Base-by-base conservation (phyloP, 192 early-diverging fungal species). In the Chytriomyces sp. region DNA sequence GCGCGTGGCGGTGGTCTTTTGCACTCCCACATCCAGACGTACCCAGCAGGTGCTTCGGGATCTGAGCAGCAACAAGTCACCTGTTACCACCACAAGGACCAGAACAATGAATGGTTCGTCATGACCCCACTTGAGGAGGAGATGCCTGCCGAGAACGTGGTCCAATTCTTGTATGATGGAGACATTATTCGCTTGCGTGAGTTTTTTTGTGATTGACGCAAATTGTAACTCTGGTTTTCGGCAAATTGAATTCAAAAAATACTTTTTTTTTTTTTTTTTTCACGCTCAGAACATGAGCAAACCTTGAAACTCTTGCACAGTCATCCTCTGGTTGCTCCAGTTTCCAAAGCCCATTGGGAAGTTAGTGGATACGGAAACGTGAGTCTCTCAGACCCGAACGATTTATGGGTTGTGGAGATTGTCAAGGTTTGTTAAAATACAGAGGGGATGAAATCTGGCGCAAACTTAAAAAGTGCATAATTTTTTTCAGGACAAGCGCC, bases 11-110 rank as follows among this genome's bases (percentile, higher is more conserved):
- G 92, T 20, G 98, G 96, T 8, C 79, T 98, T 61, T 86, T 99
- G 53, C 98, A 99, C 77, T 99, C 98, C 43, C 98, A 99, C 77
- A 72, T 90, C 20, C 93, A 96, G 82, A 84, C 80, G 23, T 99
- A 92, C 69, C 95, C 95, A 0, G 45, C 71, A 23, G 71, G 46
- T 45, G 57, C 28, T 16, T 84, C 83, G 28, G 92, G 94, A 10
- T 97, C 95, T 11, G 92, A 91, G 83, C 98, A 99, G 83, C 98
- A 99, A 82, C 98, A 99, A 82, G 88, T 99, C 43, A 98, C 98
- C 0, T 93, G 93, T 48, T 99, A 99, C 78, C 90, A 91, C 45
- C 93, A 97, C 86, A 96, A 94, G 77, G 98, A 99, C 79, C 49
- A 44, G 62, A 99, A 99, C 83, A 99, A 99, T 83, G 81, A 94